Percentiles rank a stretch among this genome's conserved stretches.
phyloP scores from a whole-genome alignment of 2,329 filamentous ascomycete species.

The Aspergillus neotritici region DNA sequence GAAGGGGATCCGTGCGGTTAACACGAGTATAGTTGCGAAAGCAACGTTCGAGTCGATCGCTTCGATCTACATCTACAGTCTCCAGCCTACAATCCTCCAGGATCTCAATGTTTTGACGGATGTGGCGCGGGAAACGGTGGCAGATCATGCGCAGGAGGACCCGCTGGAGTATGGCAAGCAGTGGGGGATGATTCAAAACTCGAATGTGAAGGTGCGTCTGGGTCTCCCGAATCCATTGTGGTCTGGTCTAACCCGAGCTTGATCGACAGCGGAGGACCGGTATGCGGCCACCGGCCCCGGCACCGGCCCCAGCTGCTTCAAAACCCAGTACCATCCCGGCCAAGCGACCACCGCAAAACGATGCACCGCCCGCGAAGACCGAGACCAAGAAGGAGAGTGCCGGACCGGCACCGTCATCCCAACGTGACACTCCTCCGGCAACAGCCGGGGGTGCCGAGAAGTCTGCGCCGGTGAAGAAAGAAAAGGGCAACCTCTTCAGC shows the following conservation, averaged over 20 bases:
- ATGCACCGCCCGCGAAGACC: conserved; percentile 17
- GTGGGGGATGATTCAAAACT: conserved; percentile 72
- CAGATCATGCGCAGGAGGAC: conserved; percentile 54
- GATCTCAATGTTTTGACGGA: conserved; percentile 69
- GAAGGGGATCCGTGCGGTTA: background rate
- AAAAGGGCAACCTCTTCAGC: conserved; percentile 64
- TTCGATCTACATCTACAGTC: conserved; percentile 81
- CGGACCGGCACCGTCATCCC: conserved; percentile 10
- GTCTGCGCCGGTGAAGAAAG: conserved; percentile 50
- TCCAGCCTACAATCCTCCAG: conserved; percentile 65
- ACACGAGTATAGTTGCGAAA: conserved; percentile 52
- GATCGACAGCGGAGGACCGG: conserved; percentile 43
- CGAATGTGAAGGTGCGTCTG: conserved; percentile 52
- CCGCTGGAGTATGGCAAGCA: conserved; percentile 53
- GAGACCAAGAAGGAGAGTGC: conserved; percentile 19
- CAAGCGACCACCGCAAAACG: conserved; percentile 35
- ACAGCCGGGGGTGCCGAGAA: conserved; percentile 36
- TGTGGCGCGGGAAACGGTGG: conserved; percentile 57
- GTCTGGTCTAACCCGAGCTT: background rate
- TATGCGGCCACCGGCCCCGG: conserved; percentile 34
- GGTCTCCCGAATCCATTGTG: background rate
- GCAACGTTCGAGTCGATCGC: conserved; percentile 64
- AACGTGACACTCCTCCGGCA: conserved; percentile 21
- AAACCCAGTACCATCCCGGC: conserved; percentile 31
- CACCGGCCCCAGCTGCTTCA: conserved; percentile 24